phyloP scores from a whole-genome alignment of 805 yeast genomes.

The Jamesozyma jinghongensis region DNA sequence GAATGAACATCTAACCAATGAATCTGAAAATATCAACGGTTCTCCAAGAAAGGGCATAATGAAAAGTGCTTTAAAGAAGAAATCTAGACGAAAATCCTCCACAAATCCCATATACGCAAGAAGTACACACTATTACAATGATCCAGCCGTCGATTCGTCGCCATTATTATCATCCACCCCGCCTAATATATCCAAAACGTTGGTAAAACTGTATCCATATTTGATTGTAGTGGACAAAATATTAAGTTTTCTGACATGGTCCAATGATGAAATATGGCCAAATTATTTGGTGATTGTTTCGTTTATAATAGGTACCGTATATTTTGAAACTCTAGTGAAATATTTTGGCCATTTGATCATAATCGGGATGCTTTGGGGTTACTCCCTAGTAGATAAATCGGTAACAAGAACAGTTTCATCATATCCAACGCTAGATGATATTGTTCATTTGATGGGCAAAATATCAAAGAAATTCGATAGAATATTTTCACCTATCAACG shows the following conservation, averaged over 20 bases:
- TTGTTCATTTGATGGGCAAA: slow-evolving; percentile 66
- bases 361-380: slow-evolving; percentile 50
- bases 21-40: no score
- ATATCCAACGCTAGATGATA: slow-evolving; percentile 81
- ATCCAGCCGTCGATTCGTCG: slow-evolving; percentile 40
- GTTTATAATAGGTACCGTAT: slow-evolving; percentile 53
- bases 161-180: slow-evolving; percentile 86
- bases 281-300: slow-evolving; percentile 33
- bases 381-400: slow-evolving; percentile 47
- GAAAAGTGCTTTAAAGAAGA: slow-evolving; percentile 22
- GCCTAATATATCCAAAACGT: slow-evolving; percentile 75
- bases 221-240: slow-evolving; percentile 60
- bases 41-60: slow-evolving; percentile 3
- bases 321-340: slow-evolving; percentile 68
- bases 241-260: slow-evolving; percentile 80
- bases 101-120: slow-evolving; percentile 1
- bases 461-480: slow-evolving; percentile 69
- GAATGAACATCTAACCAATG: no score
- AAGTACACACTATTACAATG: slow-evolving; percentile 2
- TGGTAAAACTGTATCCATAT: slow-evolving; percentile 78
- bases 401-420: slow-evolving; percentile 51
- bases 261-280: slow-evolving; percentile 73
- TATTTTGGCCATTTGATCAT: slow-evolving; percentile 75
- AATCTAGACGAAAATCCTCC: slow-evolving; percentile 4
- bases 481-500: slow-evolving; percentile 67